These are phyloP conservation scores for Plasmodium berghei DNA, from an alignment of 169 alveolate species.

Conservation along the genomic window DNA sequence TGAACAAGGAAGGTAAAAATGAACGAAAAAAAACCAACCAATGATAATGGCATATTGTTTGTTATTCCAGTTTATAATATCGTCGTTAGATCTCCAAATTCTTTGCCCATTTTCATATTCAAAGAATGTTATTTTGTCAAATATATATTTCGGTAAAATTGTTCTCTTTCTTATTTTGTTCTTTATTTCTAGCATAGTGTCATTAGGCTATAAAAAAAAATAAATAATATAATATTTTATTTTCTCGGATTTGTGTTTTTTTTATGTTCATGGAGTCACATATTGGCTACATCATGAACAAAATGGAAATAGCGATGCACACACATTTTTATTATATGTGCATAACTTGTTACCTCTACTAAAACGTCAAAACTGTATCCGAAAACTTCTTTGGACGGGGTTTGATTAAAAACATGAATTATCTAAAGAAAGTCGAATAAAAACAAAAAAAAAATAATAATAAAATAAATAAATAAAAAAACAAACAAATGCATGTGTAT, in stretches of 20 bases:
- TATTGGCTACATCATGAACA: too few species aligned
- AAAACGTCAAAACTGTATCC: slow-evolving; percentile 75
- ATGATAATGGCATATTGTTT: slow-evolving; percentile 57
- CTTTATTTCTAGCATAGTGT: slow-evolving; percentile 64
- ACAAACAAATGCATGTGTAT: slow-evolving; percentile 1
- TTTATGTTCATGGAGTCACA: too few species aligned
- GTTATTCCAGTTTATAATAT: slow-evolving; percentile 70
- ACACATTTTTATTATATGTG: background rate
- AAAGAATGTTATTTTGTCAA: slow-evolving; percentile 71
- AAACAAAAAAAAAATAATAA: background rate
- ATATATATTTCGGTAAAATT: slow-evolving; percentile 59
- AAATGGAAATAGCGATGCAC: background rate
- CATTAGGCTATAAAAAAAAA: slow-evolving; percentile 50
- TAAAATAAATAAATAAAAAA: background rate
- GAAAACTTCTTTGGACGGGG: slow-evolving; percentile 72
- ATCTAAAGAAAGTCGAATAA: slow-evolving; percentile 11
- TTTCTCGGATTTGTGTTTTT: too few species aligned
- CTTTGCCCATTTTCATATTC: slow-evolving; percentile 77
- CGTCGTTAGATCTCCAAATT: slow-evolving; percentile 75
- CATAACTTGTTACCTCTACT: slow-evolving; percentile 41
- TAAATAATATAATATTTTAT: background rate
- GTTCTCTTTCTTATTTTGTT: slow-evolving; percentile 67
- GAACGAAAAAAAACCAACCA: slow-evolving; percentile 22
- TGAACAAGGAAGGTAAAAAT: background rate
- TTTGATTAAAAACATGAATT: slow-evolving; percentile 73